Conservation (phyloP, 2,329 filamentous ascomycete species). For the Cadophora sp. region DNA sequence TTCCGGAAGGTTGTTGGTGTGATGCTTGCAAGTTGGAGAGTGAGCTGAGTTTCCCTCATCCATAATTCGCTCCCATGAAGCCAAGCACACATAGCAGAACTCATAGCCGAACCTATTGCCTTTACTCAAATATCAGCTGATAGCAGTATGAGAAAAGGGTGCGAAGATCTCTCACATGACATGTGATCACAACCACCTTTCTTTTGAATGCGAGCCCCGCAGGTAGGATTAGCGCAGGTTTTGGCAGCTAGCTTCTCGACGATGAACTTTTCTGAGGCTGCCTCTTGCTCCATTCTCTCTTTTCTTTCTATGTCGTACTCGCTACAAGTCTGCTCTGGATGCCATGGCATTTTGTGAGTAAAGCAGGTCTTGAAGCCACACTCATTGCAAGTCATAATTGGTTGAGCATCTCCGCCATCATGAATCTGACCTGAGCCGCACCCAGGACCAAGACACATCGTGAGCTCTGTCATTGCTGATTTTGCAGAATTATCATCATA, state of each 20-base stretch:
- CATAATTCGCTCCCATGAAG: too few species aligned
- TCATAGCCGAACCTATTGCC: too few species aligned
- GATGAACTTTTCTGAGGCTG: constrained; percentile 17
- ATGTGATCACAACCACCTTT: constrained; percentile 34
- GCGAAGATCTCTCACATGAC: too few species aligned
- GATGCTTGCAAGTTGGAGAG: too few species aligned
- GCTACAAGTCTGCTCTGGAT: constrained; percentile 44
- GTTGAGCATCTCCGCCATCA: constrained; percentile 46
- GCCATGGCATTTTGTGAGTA: constrained; percentile 44
- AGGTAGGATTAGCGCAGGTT: constrained; percentile 22
- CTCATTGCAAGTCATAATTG: constrained; percentile 51
- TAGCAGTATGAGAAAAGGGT: too few species aligned
- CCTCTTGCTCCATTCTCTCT: constrained; percentile 26
- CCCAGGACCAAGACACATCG: constrained; percentile 57
- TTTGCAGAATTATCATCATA: too few species aligned
- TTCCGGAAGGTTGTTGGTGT: too few species aligned
- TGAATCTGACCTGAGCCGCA: constrained; percentile 62
- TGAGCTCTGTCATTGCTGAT: constrained; percentile 51
- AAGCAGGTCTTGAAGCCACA: constrained; percentile 53
- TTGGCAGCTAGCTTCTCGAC: constrained; percentile 1
- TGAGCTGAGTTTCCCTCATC: too few species aligned
- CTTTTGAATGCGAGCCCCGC: constrained; percentile 22
- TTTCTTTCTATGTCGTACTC: constrained; percentile 47
- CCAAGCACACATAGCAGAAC: too few species aligned
- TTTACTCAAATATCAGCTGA: too few species aligned